A percentile compares a stretch with the other conserved stretches of the same genome.
Evolutionary conservation across 139 green algal genomes (phyloP).

Genomic region (Chlamydomonas asymmetrica): DNA sequence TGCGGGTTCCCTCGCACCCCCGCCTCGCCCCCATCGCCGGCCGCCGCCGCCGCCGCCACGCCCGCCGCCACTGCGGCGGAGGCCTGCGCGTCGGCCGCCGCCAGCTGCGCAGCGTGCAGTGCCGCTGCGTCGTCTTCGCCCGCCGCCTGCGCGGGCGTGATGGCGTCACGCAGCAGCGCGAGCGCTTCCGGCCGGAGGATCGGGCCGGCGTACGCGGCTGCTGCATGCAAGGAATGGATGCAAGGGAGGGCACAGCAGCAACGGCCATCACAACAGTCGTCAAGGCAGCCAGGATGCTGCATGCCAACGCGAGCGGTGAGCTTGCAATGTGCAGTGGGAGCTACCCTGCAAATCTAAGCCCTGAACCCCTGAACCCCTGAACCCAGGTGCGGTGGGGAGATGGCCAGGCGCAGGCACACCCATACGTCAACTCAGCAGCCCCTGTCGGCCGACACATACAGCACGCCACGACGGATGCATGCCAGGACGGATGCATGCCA

Average conservation of each 20-base stretch:
- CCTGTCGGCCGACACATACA: not conserved
- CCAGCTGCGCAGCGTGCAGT: too few species aligned
- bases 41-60: not conserved
- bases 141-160: not conserved
- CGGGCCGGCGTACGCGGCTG: not conserved
- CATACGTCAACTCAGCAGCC: too few species aligned
- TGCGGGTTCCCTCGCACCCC: not conserved
- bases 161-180: not conserved
- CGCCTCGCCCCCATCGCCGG: not conserved
- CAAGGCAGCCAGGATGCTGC: not conserved
- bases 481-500: not conserved
- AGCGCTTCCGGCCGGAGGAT: not conserved
- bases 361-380: not conserved
- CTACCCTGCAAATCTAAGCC: not conserved
- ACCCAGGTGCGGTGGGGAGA: too few species aligned
- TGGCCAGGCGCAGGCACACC: too few species aligned
- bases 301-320: not conserved
- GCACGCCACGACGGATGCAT: not conserved
- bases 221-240: too few species aligned
- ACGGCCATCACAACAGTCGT: not conserved
- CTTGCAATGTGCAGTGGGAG: not conserved
- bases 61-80: not conserved
- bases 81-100: not conserved
- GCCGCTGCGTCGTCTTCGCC: not conserved
- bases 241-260: not conserved